Percentiles rank a stretch among this genome's conserved stretches.
Conservation (phyloP, 2,329 filamentous ascomycete genomes). For the Metarhizium album region DNA sequence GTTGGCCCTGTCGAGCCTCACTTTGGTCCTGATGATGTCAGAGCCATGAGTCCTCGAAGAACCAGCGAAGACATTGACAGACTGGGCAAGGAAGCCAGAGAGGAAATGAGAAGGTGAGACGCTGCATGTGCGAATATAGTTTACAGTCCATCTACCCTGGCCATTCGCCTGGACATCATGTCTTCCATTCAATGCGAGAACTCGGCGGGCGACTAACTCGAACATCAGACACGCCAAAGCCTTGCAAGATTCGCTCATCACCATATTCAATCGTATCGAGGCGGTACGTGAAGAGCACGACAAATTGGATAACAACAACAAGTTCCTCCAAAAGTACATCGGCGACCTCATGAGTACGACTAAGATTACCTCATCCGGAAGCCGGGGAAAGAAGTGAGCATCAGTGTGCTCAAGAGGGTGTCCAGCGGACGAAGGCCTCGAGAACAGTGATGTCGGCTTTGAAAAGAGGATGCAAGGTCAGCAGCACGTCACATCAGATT, state of each 20-base stretch:
- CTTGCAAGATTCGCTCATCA: conserved; percentile 79
- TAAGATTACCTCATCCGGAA: conserved; percentile 53
- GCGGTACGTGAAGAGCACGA: conserved; percentile 90
- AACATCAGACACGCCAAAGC: conserved; percentile 67
- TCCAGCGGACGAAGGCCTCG: neutral
- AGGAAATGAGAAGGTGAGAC: conserved; percentile 48
- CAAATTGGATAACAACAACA: conserved; percentile 94
- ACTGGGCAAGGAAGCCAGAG: conserved; percentile 71
- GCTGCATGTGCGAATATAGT: neutral
- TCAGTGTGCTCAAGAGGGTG: neutral
- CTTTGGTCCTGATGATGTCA: conserved; percentile 77
- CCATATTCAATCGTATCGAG: conserved; percentile 88
- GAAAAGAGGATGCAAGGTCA: neutral
- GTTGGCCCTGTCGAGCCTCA: conserved; percentile 64
- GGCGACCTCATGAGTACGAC: conserved; percentile 87
- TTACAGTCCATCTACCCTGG: neutral
- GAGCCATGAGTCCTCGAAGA: conserved; percentile 87
- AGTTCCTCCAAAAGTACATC: conserved; percentile 95
- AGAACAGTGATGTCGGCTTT: neutral
- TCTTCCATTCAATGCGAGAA: no score
- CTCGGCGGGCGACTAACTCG: no score
- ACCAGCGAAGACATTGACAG: conserved; percentile 86
- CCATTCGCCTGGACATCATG: neutral
- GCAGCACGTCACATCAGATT: neutral
- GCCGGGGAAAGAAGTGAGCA: conserved; percentile 41